Conservation (phyloP, 75 land plant genomes). For the Chamaecyparis obtusa region DNA sequence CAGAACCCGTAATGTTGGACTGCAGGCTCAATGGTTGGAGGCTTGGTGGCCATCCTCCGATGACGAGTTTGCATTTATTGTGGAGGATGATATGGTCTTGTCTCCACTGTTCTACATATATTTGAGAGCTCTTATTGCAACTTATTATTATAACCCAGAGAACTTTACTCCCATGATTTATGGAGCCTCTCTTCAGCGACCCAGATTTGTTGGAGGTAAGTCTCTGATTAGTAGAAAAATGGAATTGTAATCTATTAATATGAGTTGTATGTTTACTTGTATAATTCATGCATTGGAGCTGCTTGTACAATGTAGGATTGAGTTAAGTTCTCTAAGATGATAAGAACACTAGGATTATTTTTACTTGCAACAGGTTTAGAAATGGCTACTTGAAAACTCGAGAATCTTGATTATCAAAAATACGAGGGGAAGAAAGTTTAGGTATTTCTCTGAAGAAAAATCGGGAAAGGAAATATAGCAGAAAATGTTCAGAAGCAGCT, state of each 20-base stretch:
- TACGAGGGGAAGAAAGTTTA: background rate
- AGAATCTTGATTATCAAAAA: background rate
- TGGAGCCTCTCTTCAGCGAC: slow-evolving; percentile 91
- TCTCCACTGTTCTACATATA: slow-evolving; percentile 80
- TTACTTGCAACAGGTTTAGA: background rate
- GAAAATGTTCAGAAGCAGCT: no score
- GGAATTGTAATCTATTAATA: background rate
- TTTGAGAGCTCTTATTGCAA: slow-evolving; percentile 53
- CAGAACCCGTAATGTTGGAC: slow-evolving; percentile 71
- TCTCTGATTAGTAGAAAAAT: background rate
- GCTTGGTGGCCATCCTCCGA: slow-evolving; percentile 97
- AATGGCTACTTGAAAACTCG: background rate
- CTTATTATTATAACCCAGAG: slow-evolving; percentile 64
- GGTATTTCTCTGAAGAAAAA: no score
- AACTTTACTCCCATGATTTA: slow-evolving; percentile 69
- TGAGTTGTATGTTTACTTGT: background rate
- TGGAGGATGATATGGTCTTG: slow-evolving; percentile 93
- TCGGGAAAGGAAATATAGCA: no score
- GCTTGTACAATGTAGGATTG: background rate
- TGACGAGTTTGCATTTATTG: slow-evolving; percentile 88
- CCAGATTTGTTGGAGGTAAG: slow-evolving; percentile 90
- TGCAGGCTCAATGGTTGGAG: slow-evolving; percentile 97
- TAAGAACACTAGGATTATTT: background rate
- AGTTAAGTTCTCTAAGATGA: background rate
- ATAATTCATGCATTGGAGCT: background rate